Evolutionary conservation across 73 alveolate genomes (phyloP).

Genomic region (Durusdinium trenchii): DNA sequence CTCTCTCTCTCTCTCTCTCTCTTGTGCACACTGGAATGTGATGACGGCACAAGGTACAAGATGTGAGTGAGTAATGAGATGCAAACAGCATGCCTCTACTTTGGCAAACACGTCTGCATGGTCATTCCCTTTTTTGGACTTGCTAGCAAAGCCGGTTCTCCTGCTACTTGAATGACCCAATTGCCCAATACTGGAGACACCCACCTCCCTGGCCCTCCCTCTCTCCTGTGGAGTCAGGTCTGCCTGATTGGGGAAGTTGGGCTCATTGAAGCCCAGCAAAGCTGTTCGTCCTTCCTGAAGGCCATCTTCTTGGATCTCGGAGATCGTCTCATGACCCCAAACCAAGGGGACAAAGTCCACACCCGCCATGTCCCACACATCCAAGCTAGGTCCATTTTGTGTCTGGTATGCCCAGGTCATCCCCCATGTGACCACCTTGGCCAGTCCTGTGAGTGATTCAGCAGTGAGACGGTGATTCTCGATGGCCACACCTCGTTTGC

Average conservation of each 20-base stretch:
- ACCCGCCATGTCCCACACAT: slow-evolving; percentile 71
- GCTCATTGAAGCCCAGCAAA: slow-evolving; percentile 73
- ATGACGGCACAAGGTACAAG: no score
- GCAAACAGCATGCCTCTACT: no score
- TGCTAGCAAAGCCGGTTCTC: no score
- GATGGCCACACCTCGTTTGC: slow-evolving; percentile 75
- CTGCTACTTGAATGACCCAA: no score
- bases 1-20: no score
- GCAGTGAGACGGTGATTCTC: slow-evolving; percentile 90
- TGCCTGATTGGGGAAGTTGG: slow-evolving; percentile 78
- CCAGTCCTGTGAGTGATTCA: neutral
- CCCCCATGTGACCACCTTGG: slow-evolving; percentile 38
- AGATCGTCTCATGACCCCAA: slow-evolving; percentile 35
- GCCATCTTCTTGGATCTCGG: slow-evolving; percentile 5
- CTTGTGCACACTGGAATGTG: no score
- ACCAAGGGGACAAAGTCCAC: slow-evolving; percentile 62
- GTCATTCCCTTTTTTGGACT: no score
- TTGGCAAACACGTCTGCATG: no score
- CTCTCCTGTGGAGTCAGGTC: no score
- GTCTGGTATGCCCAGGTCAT: slow-evolving; percentile 37
- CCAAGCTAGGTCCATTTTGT: slow-evolving; percentile 50
- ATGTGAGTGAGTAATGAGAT: no score
- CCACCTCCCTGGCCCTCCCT: no score
- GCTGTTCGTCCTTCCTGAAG: slow-evolving; percentile 32
- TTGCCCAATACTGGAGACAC: no score